Conservation (phyloP, 306 rosid genomes). For the Rosa rugosa region DNA sequence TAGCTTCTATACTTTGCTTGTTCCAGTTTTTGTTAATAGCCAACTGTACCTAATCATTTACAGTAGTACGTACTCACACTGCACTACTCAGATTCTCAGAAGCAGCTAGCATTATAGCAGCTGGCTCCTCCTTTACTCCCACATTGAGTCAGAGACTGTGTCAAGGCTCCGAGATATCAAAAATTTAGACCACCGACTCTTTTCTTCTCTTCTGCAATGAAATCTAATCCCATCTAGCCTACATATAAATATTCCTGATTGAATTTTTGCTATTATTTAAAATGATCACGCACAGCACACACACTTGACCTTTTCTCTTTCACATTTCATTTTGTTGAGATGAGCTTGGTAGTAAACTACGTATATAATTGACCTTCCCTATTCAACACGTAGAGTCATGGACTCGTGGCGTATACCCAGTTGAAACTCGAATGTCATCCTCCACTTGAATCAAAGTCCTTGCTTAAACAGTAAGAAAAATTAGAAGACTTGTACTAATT, state of each 20-base stretch:
- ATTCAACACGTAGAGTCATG: conserved; percentile 4
- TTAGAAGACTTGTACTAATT: not conserved
- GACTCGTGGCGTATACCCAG: not conserved
- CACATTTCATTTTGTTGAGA: not conserved
- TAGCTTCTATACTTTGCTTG: not conserved
- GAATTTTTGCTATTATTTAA: not conserved
- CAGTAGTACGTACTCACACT: not conserved
- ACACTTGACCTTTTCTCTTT: not conserved
- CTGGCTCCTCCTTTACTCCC: not conserved
- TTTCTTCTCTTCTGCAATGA: not conserved
- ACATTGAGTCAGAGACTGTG: not conserved
- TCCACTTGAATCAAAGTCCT: not conserved
- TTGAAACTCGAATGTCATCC: not conserved
- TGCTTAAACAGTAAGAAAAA: not conserved
- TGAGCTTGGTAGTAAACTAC: not conserved
- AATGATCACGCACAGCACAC: not conserved
- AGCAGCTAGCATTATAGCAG: not conserved
- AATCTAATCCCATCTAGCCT: not conserved
- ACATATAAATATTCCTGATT: not conserved
- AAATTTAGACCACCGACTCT: not conserved
- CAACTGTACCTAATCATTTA: not conserved
- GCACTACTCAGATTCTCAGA: not conserved
- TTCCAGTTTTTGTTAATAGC: not conserved
- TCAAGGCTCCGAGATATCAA: not conserved
- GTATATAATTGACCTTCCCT: not conserved